Evolutionary conservation across 352 stramenopile species (phyloP), one percentile per base, ranked within the genome.

Genomic region (Phytopythium helicoides): DNA sequence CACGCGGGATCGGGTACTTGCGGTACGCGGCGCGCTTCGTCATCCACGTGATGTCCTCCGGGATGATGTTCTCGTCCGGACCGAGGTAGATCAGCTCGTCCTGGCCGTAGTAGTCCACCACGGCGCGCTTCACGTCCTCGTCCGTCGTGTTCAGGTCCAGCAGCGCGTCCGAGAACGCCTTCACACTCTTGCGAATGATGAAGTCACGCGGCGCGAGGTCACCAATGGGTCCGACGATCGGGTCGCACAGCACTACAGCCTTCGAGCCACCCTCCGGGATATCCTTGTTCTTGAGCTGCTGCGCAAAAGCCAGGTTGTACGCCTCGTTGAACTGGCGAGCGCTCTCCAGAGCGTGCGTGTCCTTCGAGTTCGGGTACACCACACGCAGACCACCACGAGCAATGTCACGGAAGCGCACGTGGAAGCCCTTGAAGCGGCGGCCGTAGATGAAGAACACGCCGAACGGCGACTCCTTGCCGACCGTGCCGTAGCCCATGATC

Each of bases 361-460:
- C 74, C 16, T 58, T 80, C 7, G 79, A 77, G 73, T 71, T 68
- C 15, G 82, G 76, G 62, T 86, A 93, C 36, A 92, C 76, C 60
- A 94, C 81, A 25, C 81, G 81, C 4, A 94, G 58, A 44, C 66
- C n/a, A n/a, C n/a, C n/a, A n/a, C n/a, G n/a, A n/a, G n/a, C n/a
- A n/a, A n/a, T n/a, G n/a, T n/a, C n/a, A n/a, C n/a, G n/a, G n/a
- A n/a, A n/a, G n/a, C n/a, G n/a, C n/a, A n/a, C n/a, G n/a, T n/a
- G n/a, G n/a, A n/a, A n/a, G n/a, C n/a, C n/a, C n/a, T 87, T 97
- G 80, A 99, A 99, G 28, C 96, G 89, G 54, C n/a, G 84, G 6
- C 96, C 96, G 70, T 98, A 96, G 52, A 95, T 94, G 69, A 98
- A 98, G 68, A 99, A 97, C 14, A 99, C 85, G 14, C 95, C 96